phyloP scores from a whole-genome alignment of 2,329 filamentous ascomycete species.

The Neofusicoccum cordaticola region DNA sequence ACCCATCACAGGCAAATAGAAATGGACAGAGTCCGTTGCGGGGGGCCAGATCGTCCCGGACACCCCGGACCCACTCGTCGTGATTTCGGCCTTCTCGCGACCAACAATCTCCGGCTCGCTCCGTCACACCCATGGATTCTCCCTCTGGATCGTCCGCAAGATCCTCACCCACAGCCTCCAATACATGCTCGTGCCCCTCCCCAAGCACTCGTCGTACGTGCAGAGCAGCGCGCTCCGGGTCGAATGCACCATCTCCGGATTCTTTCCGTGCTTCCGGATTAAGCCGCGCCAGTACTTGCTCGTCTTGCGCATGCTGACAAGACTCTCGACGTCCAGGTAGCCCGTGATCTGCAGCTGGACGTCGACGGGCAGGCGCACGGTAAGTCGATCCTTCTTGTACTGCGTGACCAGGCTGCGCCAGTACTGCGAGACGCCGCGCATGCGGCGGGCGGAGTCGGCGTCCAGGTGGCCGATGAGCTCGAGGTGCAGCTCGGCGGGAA shows the following conservation, averaged over 20 bases:
- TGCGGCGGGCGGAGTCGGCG: background rate
- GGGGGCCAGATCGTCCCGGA: no score
- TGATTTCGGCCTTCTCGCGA: background rate
- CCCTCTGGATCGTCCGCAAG: background rate
- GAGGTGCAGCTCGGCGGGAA: slow-evolving; percentile 3
- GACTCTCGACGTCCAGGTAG: slow-evolving; percentile 8
- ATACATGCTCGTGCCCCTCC: background rate
- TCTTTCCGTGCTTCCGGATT: background rate
- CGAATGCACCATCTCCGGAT: background rate
- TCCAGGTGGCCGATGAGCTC: slow-evolving; percentile 5
- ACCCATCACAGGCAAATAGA: no score
- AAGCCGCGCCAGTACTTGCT: background rate
- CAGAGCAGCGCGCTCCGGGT: slow-evolving; percentile 5
- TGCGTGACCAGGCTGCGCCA: background rate
- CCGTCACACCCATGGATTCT: slow-evolving; percentile 4
- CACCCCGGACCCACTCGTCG: no score
- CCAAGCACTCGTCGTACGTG: slow-evolving; percentile 4
- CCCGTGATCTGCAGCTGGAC: background rate
- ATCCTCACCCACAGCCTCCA: slow-evolving; percentile 2
- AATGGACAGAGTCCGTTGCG: no score
- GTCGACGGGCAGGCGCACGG: background rate
- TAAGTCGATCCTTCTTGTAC: background rate
- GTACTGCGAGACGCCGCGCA: slow-evolving; percentile 7
- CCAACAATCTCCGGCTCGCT: background rate
- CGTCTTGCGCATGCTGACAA: background rate